Base-by-base conservation (phyloP, 2,329 filamentous ascomycete genomes). In the Verticillium dahliae region DNA sequence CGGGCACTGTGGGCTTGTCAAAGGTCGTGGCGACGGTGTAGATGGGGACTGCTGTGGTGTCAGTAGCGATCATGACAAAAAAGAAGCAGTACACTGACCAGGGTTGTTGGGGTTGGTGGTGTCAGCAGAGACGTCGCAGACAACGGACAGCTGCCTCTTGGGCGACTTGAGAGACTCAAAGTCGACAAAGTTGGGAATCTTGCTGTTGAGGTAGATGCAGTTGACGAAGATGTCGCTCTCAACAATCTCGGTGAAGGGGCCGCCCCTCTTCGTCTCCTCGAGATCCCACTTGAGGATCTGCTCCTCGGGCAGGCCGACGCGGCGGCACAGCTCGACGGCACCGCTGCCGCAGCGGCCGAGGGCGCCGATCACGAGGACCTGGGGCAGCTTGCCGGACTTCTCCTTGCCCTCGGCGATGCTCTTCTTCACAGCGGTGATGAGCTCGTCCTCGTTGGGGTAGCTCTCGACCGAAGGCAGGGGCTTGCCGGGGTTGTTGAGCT, bases 1-100 rank as follows among this genome's bases (percentile, higher is more conserved):
- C 90, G 1, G 87, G 83, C 0, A 96, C 88, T 1, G 92, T 97
- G n/a, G 93, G 94, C 72, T 90, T 87, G 72, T 87, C 85, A 72
- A 97, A 97, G 27, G 92, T 95, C 57, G 90, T 97, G 75, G 91
- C 90, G 72, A 90, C 86, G 67, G 83, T 82, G 80, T 96, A 97
- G 71, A 97, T 88, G 31, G 92, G 92, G 61, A 93, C 85, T 67
- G 70, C 70, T 75, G 90, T 90, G 27, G 27, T 31, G 27, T 77
- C 89, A 74, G 92, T 90, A 73, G 88, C 90, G 45, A 81, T 85
- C 14, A 57, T 31, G 14, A 34, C 37, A 11, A 37, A 58, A n/a
- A n/a, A 38, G 37, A 39, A n/a, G 39, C n/a, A n/a, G 14, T 45
- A 15, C 7, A 45, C 39, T 9, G 7, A 52, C 45, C 45, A 35